Evolutionary conservation across 2,329 filamentous ascomycete genomes (phyloP), one percentile per base, ranked within the genome.

Genomic region (Aspergillus niger): DNA sequence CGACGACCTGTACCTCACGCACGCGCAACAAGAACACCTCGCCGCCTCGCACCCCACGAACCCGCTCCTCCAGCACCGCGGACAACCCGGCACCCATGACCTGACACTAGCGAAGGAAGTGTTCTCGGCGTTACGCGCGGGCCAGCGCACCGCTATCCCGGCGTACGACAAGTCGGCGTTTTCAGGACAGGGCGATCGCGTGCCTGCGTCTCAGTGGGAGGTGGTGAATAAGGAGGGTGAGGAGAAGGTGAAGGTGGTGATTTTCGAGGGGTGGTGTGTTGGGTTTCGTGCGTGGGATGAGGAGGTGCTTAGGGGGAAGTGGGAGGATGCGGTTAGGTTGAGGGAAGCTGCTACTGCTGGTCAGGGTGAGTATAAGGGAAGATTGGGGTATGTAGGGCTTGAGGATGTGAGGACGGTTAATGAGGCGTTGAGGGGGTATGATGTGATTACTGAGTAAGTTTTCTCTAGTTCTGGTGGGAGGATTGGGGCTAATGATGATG

Each of bases 231-330:
- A 60, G 22, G 60, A 77, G 3, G 73, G 67, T 1, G 61, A 76
- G 32, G 55, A 69, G 8, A 73, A 68, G 43, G 69, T 86, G 2
- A 81, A 84, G 55, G 86, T 94, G 6, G 83, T 97, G 22, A 85
- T 97, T 55, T 88, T 97, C 64, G 92, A 97, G 75, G 92, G 93
- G 17, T 97, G 92, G 93, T 95, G 90, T 74, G 87, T 96, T 11
- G 93, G 92, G 2, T 97, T 97, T 77, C 86, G 88, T 5, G 76
- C 89, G 0, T 75, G 93, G 11, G 68, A 78, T n/a, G 80, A 83
- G 5, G 73, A 85, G 3, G 81, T 82, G 28, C 73, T 86, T 3
- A 82, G 82, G 67, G 79, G 81, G 71, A 84, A 82, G 62, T 85
- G 85, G 74, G 76, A 79, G 55, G 77, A 77, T 30, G 83, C 83